These are phyloP conservation scores for Aspergillus japonicus DNA, from an alignment of 2,329 filamentous ascomycete genomes.

Conservation along the genomic window DNA sequence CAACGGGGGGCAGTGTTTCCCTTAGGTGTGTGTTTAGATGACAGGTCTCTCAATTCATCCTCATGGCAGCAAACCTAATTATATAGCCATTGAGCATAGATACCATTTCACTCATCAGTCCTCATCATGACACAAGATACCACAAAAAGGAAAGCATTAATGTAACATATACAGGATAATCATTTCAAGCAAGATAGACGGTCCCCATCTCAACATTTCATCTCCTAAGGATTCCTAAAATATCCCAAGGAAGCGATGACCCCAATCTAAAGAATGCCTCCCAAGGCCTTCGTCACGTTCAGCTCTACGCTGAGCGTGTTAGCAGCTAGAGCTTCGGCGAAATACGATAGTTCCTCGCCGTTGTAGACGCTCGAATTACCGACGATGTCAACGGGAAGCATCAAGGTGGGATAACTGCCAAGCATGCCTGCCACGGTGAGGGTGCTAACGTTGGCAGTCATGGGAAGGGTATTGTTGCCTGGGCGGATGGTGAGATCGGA, in stretches of 20 bases:
- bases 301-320: conserved; percentile 49
- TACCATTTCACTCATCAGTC: background rate
- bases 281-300: conserved; percentile 31
- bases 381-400: conserved; percentile 52
- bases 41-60: background rate
- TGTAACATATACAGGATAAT: background rate
- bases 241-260: background rate
- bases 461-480: conserved; percentile 53
- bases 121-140: background rate
- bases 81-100: background rate
- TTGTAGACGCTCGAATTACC: conserved; percentile 51
- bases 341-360: conserved; percentile 54
- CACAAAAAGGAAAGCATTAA: background rate
- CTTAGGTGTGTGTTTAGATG: background rate
- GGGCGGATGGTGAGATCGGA: conserved; percentile 54
- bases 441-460: conserved; percentile 52
- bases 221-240: background rate
- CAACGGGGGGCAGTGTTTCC: too few relatives aligned
- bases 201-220: background rate
- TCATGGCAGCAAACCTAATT: background rate
- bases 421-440: conserved; percentile 32
- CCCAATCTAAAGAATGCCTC: background rate
- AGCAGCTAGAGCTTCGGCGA: conserved; percentile 49
- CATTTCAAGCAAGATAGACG: background rate
- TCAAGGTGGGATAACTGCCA: conserved; percentile 44